Base-by-base conservation (phyloP, 306 rosid genomes). In the Quercus cerris region DNA sequence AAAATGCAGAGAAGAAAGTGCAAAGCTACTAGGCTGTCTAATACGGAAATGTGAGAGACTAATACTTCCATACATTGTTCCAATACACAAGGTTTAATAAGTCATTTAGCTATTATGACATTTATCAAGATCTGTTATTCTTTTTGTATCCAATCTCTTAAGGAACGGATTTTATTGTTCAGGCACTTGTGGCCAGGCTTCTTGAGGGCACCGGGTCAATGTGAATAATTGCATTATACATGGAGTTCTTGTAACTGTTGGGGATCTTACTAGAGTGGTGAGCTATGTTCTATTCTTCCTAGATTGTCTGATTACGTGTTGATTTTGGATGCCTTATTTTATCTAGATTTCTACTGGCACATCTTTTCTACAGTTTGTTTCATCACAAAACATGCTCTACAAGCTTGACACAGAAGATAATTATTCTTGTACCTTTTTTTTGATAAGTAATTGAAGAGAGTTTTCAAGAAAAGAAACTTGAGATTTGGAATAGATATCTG, bases 261-360 rank as follows among this genome's bases (percentile, higher is more conserved):
- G 98, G 77, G 99, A 95, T 84, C 98, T 95, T 83, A 95, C 99
- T 23, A 93, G 98, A 90, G 99, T 95, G 98, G 99, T 93, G 77
- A 62, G 98, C 87, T 79, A 63, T 20, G 70, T 83, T 84, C 73
- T 35, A 72, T 76, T 85, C 56, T 58, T 56, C 72, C 18, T 64
- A 76, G 68, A 13, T 68, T 84, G 5, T 56, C 22, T 73, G 59
- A 41, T 71, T 80, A 46, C 14, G 35, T 68, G 69, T 80, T 28
- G 5, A 44, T 58, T 33, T 19, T 28, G 1, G 2, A 20, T 23
- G 22, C 11, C 22, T 13, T 31, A 31, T 2, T 7, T n/a, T 67
- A 8, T 63, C 6, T 30, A 13, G 20, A 35, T 27, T 63, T 63
- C 17, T 30, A 30, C 4, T 63, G 70, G 6, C 41, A 46, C 14